Conservation (phyloP, 257 asterid species). For the Solanum etuberosum region DNA sequence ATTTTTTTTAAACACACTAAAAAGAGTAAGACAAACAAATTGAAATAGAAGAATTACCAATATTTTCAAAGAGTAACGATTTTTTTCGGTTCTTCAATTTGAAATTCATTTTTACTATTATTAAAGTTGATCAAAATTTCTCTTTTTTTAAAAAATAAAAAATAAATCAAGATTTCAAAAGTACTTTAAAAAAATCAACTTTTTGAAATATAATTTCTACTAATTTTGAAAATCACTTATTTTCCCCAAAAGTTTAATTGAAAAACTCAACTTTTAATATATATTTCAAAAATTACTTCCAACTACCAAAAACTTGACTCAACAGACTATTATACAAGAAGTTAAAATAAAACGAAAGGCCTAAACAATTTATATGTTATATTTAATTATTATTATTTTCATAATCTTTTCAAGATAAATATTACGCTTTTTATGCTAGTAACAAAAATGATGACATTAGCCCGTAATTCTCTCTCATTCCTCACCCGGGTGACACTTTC, state of each 20-base stretch:
- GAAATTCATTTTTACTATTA: background rate
- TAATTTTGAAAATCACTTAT: too few relatives aligned
- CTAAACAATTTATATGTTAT: background rate
- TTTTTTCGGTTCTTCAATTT: background rate
- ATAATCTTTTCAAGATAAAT: background rate
- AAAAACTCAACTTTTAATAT: too few relatives aligned
- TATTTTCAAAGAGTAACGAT: background rate
- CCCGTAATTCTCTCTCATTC: too few relatives aligned
- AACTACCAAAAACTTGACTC: background rate
- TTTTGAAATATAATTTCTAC: background rate
- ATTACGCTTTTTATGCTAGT: background rate
- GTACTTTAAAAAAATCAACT: background rate
- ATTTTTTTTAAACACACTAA: background rate
- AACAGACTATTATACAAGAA: background rate
- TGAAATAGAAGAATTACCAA: background rate
- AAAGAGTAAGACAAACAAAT: background rate
- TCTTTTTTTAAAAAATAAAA: too few relatives aligned
- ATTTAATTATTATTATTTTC: background rate
- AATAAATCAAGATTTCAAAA: too few relatives aligned
- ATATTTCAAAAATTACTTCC: background rate
- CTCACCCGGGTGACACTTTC: too few relatives aligned
- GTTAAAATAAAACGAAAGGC: background rate
- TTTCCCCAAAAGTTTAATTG: too few relatives aligned
- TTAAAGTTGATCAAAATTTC: too few relatives aligned
- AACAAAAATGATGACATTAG: background rate